phyloP scores from a whole-genome alignment of 495 filamentous ascomycete species.

The Bacidia gigantensis region DNA sequence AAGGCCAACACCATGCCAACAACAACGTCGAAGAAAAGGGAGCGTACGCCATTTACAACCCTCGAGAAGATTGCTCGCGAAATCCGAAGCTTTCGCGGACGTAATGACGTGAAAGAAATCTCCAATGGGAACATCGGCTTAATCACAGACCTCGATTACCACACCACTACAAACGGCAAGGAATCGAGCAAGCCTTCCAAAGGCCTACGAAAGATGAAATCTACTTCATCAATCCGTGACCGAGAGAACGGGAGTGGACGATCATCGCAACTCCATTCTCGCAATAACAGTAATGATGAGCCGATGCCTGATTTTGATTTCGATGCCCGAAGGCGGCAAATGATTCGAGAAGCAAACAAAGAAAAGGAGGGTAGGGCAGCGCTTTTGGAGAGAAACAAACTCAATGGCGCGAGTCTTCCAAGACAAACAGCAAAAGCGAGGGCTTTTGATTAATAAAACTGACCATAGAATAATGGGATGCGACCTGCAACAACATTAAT shows the following conservation, averaged over 20 bases:
- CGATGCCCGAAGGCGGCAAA: slow-evolving; percentile 32
- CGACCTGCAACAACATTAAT: no score
- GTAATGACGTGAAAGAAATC: slow-evolving; percentile 19
- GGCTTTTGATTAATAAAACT: background rate
- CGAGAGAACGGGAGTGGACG: slow-evolving; percentile 10
- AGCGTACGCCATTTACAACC: slow-evolving; percentile 23
- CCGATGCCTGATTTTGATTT: slow-evolving; percentile 29
- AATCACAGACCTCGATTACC: slow-evolving; percentile 1
- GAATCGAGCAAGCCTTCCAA: slow-evolving; percentile 24
- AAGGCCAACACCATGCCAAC: slow-evolving; percentile 11
- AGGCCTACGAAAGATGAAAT: slow-evolving; percentile 37
- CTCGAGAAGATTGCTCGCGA: slow-evolving; percentile 47
- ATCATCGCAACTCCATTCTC: slow-evolving; percentile 10
- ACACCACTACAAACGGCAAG: slow-evolving; percentile 1
- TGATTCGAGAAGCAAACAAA: slow-evolving; percentile 34
- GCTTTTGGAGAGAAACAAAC: background rate
- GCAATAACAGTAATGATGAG: slow-evolving; percentile 15
- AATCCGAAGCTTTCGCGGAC: slow-evolving; percentile 33
- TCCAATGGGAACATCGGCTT: slow-evolving; percentile 4
- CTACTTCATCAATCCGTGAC: slow-evolving; percentile 25
- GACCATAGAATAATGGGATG: no score
- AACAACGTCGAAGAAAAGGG: slow-evolving; percentile 24
- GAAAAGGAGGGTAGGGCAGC: slow-evolving; percentile 25
- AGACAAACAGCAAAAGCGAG: background rate
- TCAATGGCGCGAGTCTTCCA: background rate